phyloP scores from a whole-genome alignment of 768 basidiomycete genomes.

The Boletus eberwhitei region DNA sequence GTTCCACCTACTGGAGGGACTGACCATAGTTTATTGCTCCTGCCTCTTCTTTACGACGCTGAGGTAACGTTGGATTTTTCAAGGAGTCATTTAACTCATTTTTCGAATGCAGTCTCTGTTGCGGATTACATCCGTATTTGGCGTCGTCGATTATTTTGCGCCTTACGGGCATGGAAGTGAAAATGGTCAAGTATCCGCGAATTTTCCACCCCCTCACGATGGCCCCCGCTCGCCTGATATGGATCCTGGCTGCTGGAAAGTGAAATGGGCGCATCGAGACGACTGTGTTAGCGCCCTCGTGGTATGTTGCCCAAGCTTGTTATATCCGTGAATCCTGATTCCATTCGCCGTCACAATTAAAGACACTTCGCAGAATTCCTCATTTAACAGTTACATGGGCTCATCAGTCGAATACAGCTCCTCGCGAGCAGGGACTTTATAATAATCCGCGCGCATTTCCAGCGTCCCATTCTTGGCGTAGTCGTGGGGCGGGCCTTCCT shows the following conservation, averaged over 20 bases:
- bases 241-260: slow-evolving; percentile 65
- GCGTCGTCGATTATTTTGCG: slow-evolving; percentile 56
- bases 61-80: slow-evolving; percentile 40
- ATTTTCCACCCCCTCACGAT: slow-evolving; percentile 52
- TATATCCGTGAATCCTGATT: slow-evolving; percentile 1
- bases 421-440: slow-evolving; percentile 17
- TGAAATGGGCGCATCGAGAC: slow-evolving; percentile 77
- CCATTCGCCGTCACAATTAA: background rate
- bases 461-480: slow-evolving; percentile 19
- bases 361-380: slow-evolving; percentile 70
- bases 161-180: slow-evolving; percentile 25
- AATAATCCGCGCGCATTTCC: slow-evolving; percentile 9
- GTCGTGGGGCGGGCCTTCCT: slow-evolving; percentile 3
- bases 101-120: slow-evolving; percentile 43
- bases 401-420: slow-evolving; percentile 47
- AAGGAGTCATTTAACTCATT: slow-evolving; percentile 3
- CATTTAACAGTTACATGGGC: slow-evolving; percentile 80
- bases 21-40: slow-evolving; percentile 40
- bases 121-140: slow-evolving; percentile 57
- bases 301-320: slow-evolving; percentile 38
- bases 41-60: slow-evolving; percentile 58
- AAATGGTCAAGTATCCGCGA: slow-evolving; percentile 14
- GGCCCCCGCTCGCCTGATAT: slow-evolving; percentile 51
- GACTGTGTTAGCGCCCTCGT: slow-evolving; percentile 70
- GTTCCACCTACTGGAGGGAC: slow-evolving; percentile 6